A percentile compares a stretch with the other conserved stretches of the same genome.
These are phyloP conservation scores for Fusarium floridanum DNA, from an alignment of 2,329 filamentous ascomycete genomes.

Conservation along the genomic window DNA sequence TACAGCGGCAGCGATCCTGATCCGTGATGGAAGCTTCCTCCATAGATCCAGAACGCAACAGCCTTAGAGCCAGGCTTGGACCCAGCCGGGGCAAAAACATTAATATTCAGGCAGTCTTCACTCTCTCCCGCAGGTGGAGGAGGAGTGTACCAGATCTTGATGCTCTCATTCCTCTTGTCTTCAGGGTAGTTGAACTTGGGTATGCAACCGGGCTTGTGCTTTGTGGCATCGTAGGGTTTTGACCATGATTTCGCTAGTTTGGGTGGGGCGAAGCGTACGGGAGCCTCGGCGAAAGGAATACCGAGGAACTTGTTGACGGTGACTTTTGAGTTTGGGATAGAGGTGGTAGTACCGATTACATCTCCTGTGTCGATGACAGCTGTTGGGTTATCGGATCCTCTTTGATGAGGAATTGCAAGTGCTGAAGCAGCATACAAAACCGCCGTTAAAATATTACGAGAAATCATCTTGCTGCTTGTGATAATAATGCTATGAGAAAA, in stretches of 20 bases:
- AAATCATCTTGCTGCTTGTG: constrained; percentile 14
- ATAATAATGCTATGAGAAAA: background rate
- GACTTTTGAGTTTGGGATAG: constrained; percentile 26
- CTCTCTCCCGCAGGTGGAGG: constrained; percentile 40
- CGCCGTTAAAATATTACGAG: background rate
- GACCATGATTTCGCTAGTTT: constrained; percentile 35
- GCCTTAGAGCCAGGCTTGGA: constrained; percentile 49
- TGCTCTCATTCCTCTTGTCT: constrained; percentile 24
- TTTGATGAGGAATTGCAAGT: background rate
- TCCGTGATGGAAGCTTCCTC: constrained; percentile 56
- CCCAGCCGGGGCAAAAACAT: constrained; percentile 47
- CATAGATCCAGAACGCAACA: constrained; percentile 60
- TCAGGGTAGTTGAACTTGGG: constrained; percentile 44
- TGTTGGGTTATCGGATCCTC: constrained; percentile 13
- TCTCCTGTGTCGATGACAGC: constrained; percentile 34
- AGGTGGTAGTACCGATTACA: constrained; percentile 33
- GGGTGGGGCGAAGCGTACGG: constrained; percentile 44
- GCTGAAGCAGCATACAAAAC: background rate
- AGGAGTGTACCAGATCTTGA: constrained; percentile 43
- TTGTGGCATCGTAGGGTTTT: constrained; percentile 40
- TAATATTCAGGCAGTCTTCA: constrained; percentile 53
- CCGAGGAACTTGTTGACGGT: constrained; percentile 48
- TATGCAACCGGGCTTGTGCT: constrained; percentile 42
- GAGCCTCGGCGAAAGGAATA: constrained; percentile 47
- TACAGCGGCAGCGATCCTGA: constrained; percentile 53